Evolutionary conservation across 2,329 filamentous ascomycete species (phyloP), one percentile per base, ranked within the genome.

Genomic region (Tolypocladium guangdongense): DNA sequence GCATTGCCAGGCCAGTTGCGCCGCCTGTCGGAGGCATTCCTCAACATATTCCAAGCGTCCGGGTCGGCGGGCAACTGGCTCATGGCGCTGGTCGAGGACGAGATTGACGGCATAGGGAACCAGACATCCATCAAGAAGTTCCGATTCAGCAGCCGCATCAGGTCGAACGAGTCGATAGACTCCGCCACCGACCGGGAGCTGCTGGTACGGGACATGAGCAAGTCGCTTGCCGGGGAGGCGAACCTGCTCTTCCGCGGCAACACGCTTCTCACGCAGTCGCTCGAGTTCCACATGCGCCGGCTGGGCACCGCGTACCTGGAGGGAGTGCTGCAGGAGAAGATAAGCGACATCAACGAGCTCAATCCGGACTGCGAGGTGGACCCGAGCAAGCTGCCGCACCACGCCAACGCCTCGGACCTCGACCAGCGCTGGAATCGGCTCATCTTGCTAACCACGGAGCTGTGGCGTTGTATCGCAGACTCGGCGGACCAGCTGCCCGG

Each of bases 161-260:
- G 82, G 52, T 89, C 86, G 1, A 85, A 82, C 59, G 87, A 90
- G 52, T 87, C 84, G 1, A 74, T 78, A 45, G 80, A 84, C 39
- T 81, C 77, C 3, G 67, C 66, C 18, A 81, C 76, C 57, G 87
- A 90, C 55, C 80, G 88, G 39, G 86, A 90, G 64, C 74, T 84
- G 49, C 76, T 88, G 30, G 84, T 90, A 24, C 80, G 87, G 46
- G 87, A 93, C 62, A 83, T 91, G 78, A 82, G 85, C 63, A 90
- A 86, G 66, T 87, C 86, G 10, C 77, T 90, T 4, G 86, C 88
- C 30, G 83, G 88, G 46, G 93, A 99, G 67, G 93, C 92, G 6
- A 99, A 97, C 61, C 77, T 99, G 1, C 81, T 99, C 4, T 99
- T 99, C 71, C 83, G 93, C 36, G 93, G 93, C 56, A 99, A 99